Evolutionary conservation across 768 basidiomycete genomes (phyloP).

Genomic region (Mycena pura): DNA sequence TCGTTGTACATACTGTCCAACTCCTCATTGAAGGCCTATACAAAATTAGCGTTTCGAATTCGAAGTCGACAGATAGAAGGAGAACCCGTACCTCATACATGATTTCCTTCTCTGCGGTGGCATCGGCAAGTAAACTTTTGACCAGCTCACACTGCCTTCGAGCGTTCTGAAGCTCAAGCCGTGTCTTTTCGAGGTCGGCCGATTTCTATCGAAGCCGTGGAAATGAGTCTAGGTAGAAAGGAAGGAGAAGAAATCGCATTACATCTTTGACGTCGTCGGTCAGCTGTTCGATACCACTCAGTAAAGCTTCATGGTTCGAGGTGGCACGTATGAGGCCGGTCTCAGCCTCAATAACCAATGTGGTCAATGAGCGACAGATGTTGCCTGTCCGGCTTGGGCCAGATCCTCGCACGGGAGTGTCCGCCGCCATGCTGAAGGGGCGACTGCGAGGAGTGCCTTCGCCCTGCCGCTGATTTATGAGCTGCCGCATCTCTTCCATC

Average conservation of each 20-base stretch:
- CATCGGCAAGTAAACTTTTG: slow-evolving; percentile 77
- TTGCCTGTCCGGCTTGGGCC: slow-evolving; percentile 39
- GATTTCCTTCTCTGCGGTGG: slow-evolving; percentile 87
- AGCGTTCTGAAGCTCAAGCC: slow-evolving; percentile 69
- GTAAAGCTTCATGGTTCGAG: slow-evolving; percentile 62
- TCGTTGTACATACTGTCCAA: slow-evolving; percentile 92
- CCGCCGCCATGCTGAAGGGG: slow-evolving; percentile 46
- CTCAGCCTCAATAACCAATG: slow-evolving; percentile 64
- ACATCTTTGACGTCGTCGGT: slow-evolving; percentile 66
- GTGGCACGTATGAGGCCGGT: slow-evolving; percentile 56
- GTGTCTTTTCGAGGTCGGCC: slow-evolving; percentile 66
- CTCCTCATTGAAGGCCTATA: slow-evolving; percentile 92
- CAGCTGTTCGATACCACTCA: slow-evolving; percentile 55
- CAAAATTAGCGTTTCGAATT: not conserved
- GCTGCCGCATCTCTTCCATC: slow-evolving; percentile 82
- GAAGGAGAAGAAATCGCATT: not conserved
- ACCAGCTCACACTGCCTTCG: slow-evolving; percentile 82
- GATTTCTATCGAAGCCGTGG: slow-evolving; percentile 50
- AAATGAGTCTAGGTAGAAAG: not conserved
- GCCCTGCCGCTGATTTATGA: slow-evolving; percentile 67
- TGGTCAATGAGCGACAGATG: slow-evolving; percentile 54
- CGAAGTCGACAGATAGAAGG: not conserved
- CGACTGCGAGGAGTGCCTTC: slow-evolving; percentile 59
- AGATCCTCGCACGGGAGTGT: slow-evolving; percentile 35
- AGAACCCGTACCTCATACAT: slow-evolving; percentile 81